A percentile compares a stretch with the other conserved stretches of the same genome.
phyloP scores from a whole-genome alignment of 2,329 filamentous ascomycete genomes.

The Hymenoscyphus repandus region DNA sequence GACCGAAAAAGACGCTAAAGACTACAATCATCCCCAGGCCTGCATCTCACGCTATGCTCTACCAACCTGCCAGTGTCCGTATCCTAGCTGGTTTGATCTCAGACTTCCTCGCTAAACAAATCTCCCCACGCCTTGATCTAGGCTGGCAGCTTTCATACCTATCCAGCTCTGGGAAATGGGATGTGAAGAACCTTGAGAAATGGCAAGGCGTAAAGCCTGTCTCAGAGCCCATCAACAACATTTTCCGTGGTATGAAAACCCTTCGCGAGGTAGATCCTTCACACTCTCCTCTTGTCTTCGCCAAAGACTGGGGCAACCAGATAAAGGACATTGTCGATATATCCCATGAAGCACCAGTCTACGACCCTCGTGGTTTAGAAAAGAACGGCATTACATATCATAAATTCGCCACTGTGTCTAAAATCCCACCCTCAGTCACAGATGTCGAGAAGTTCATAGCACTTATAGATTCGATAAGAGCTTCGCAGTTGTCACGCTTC shows the following conservation, averaged over 20 bases:
- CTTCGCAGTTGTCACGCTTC: conserved; percentile 42
- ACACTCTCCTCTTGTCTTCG: conserved; percentile 73
- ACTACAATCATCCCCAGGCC: conserved; percentile 68
- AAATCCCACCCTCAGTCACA: conserved; percentile 64
- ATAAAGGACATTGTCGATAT: conserved; percentile 84
- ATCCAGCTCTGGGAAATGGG: conserved; percentile 90
- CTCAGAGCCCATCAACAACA: conserved; percentile 68
- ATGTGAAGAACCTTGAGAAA: conserved; percentile 91
- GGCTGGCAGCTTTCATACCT: conserved; percentile 91
- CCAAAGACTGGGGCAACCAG: conserved; percentile 56
- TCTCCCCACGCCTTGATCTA: conserved; percentile 73
- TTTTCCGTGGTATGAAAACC: conserved; percentile 90
- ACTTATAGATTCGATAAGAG: conserved; percentile 55
- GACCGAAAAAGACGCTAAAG: conserved; percentile 54
- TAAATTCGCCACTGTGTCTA: conserved; percentile 89
- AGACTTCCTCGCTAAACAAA: conserved; percentile 68
- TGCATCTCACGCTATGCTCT: conserved; percentile 79
- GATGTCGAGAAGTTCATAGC: conserved; percentile 51
- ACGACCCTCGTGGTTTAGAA: conserved; percentile 70
- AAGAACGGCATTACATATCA: conserved; percentile 64
- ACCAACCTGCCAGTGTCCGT: conserved; percentile 69
- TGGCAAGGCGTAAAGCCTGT: conserved; percentile 79
- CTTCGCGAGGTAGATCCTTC: conserved; percentile 80
- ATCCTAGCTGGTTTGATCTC: conserved; percentile 76
- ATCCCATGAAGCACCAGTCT: conserved; percentile 83